These are phyloP conservation scores for Tolypocladium amazonense DNA, from an alignment of 2,329 filamentous ascomycete species.

Conservation along the genomic window DNA sequence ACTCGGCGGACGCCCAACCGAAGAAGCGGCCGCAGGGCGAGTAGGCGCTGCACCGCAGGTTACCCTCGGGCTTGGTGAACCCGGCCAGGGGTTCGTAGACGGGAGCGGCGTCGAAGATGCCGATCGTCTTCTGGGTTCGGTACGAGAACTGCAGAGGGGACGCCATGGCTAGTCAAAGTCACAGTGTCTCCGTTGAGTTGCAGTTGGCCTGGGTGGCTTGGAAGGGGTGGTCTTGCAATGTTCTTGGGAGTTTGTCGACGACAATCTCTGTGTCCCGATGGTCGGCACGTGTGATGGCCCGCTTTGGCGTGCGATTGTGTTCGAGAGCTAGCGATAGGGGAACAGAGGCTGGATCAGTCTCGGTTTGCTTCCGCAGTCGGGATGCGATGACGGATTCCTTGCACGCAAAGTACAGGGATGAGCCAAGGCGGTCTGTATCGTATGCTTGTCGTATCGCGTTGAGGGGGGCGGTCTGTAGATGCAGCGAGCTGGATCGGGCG, in stretches of 20 bases:
- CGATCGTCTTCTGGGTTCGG: constrained; percentile 94
- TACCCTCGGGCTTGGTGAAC: constrained; percentile 82
- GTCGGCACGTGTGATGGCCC: background rate
- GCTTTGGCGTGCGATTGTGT: background rate
- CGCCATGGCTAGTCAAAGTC: constrained; percentile 91
- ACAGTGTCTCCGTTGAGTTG: constrained; percentile 40
- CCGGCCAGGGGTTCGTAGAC: constrained; percentile 76
- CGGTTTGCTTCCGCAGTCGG: constrained; percentile 1
- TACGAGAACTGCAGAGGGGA: constrained; percentile 90
- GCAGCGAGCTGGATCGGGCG: constrained; percentile 1
- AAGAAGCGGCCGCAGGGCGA: constrained; percentile 94
- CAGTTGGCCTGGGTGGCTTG: constrained; percentile 11
- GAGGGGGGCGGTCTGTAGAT: background rate
- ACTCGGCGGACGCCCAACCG: constrained; percentile 83
- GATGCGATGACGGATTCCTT: background rate
- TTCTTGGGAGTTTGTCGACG: constrained; percentile 8
- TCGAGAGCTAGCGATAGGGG: background rate
- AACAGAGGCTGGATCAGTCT: background rate
- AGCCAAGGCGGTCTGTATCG: background rate
- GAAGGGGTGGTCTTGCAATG: constrained; percentile 6
- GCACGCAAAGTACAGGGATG: background rate
- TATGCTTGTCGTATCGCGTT: background rate
- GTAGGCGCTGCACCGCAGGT: constrained; percentile 89
- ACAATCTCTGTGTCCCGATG: background rate
- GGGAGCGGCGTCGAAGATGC: constrained; percentile 83